phyloP scores from a whole-genome alignment of 176 grass and related monocot species.

The Carex cristatella region DNA sequence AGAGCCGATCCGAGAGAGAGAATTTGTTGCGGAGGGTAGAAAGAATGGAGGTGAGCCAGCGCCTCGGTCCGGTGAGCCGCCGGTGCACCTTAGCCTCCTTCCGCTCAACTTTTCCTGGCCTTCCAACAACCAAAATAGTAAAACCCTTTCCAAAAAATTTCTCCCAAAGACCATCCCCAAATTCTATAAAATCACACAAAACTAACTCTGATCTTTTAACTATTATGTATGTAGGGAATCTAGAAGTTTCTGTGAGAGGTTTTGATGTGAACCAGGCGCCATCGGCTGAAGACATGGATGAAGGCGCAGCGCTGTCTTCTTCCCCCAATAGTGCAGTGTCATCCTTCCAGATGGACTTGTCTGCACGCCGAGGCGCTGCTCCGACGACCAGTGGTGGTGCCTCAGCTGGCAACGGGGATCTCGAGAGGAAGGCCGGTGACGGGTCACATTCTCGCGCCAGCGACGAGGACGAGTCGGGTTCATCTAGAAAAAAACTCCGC shows the following conservation, averaged over 20 bases:
- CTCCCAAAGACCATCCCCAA: neutral
- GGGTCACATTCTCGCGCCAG: constrained; percentile 51
- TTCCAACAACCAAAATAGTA: constrained; percentile 2
- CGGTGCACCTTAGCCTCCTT: constrained; percentile 47
- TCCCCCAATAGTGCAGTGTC: constrained; percentile 69
- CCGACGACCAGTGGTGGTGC: neutral
- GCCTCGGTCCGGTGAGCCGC: constrained; percentile 31
- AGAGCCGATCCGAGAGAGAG: neutral
- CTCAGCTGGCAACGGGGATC: neutral
- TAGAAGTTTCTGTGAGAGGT: constrained; percentile 32
- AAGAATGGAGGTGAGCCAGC: neutral
- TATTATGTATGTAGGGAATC: constrained; percentile 25
- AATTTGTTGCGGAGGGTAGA: constrained; percentile 4
- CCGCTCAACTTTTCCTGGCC: constrained; percentile 47
- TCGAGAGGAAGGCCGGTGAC: constrained; percentile 22
- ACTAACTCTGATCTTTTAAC: neutral
- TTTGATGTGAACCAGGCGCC: constrained; percentile 70
- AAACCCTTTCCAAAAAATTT: neutral
- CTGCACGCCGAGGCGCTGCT: neutral
- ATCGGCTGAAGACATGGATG: constrained; percentile 30
- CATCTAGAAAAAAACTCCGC: constrained; percentile 74
- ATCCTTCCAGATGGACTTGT: constrained; percentile 55
- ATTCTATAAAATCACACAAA: neutral
- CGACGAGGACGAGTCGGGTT: constrained; percentile 69
- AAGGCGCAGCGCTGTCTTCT: constrained; percentile 35